Conservation (phyloP, 495 filamentous ascomycete genomes). For the Bryoglossum gracile region DNA sequence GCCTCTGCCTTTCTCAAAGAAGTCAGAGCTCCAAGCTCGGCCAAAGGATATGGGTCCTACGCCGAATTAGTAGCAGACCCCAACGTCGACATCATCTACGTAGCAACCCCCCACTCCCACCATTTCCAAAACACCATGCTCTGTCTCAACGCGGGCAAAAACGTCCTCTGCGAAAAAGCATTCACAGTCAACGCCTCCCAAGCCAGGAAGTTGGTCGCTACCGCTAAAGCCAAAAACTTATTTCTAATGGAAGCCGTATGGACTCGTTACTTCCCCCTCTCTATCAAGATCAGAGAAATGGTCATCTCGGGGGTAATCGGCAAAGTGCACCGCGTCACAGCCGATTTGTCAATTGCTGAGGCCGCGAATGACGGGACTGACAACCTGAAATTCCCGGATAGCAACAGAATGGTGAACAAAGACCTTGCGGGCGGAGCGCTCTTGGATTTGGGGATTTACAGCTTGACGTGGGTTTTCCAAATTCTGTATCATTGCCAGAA, state of each 20-base stretch:
- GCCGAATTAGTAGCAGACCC: conserved; percentile 46
- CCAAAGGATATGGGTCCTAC: conserved; percentile 77
- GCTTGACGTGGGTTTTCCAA: conserved; percentile 91
- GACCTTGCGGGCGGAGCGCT: conserved; percentile 81
- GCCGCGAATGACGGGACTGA: conserved; percentile 24
- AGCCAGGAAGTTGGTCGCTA: conserved; percentile 63
- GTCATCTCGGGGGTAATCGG: conserved; percentile 55
- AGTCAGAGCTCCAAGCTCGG: conserved; percentile 52
- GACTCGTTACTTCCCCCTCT: conserved; percentile 82
- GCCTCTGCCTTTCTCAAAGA: conserved; percentile 67
- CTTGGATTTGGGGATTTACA: conserved; percentile 82
- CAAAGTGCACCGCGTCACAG: conserved; percentile 65
- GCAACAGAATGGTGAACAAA: conserved; percentile 77
- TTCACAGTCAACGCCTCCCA: conserved; percentile 87
- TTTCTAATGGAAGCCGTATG: conserved; percentile 97
- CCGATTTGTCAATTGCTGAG: conserved; percentile 52
- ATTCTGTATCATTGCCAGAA: conserved; percentile 58
- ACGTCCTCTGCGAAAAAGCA: conserved; percentile 89
- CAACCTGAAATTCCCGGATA: conserved; percentile 41
- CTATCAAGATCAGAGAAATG: conserved; percentile 62
- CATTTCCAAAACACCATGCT: conserved; percentile 85
- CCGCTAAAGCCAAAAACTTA: conserved; percentile 69
- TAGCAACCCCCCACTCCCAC: conserved; percentile 91
- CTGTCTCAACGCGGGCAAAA: conserved; percentile 67
- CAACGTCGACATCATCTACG: conserved; percentile 80